phyloP scores from a whole-genome alignment of 441 rosid genomes.

The Syzygium malaccense region DNA sequence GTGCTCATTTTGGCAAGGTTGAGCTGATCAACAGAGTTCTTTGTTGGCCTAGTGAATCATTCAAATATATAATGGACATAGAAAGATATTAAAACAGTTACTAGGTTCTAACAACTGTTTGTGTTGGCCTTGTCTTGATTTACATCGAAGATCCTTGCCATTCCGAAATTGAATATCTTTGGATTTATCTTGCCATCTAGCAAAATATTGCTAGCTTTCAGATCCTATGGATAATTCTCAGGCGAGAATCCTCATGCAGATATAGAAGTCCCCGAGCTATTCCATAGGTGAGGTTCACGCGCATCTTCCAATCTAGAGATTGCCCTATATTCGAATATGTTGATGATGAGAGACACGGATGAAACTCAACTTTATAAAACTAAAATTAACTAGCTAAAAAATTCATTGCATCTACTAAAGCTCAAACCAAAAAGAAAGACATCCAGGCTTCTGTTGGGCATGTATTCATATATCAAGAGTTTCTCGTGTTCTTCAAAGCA shows the following conservation, averaged over 20 bases:
- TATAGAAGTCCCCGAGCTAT: too few relatives aligned
- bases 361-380: too few relatives aligned
- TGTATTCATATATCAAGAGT: too few relatives aligned
- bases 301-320: too few relatives aligned
- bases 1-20: background rate
- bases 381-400: too few relatives aligned
- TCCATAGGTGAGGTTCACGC: too few relatives aligned
- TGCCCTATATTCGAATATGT: too few relatives aligned
- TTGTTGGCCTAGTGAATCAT: background rate
- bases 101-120: background rate
- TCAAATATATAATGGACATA: rapidly evolving
- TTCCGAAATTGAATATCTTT: background rate
- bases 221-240: background rate
- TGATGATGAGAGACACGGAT: too few relatives aligned
- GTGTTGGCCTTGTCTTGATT: background rate
- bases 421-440: too few relatives aligned
- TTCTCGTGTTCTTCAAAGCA: too few relatives aligned
- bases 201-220: background rate
- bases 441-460: too few relatives aligned
- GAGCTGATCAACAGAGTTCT: background rate
- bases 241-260: background rate
- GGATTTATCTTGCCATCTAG: background rate
- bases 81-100: background rate
- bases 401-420: too few relatives aligned
- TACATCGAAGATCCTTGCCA: background rate